Conservation (phyloP, 2,329 filamentous ascomycete species). For the Fusarium papillatum region DNA sequence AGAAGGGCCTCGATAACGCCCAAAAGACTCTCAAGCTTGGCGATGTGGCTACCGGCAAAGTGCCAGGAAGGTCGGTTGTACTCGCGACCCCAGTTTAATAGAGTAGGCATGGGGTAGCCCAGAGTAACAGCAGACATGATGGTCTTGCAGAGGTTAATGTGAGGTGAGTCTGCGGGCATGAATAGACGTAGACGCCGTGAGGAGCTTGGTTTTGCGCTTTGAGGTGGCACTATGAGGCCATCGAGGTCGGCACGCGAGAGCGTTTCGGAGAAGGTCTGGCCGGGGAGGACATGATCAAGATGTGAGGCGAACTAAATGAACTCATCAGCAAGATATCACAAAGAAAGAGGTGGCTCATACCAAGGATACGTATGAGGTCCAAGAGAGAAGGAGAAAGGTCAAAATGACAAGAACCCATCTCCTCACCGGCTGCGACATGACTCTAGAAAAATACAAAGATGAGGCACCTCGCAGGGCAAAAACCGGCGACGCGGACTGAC, state of each 20-base stretch:
- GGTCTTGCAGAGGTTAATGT: constrained; percentile 54
- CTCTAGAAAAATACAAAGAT: neutral
- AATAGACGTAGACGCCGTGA: constrained; percentile 51
- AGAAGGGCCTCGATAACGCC: constrained; percentile 48
- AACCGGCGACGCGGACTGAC: neutral
- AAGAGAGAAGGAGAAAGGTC: constrained; percentile 20
- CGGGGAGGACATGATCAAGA: neutral
- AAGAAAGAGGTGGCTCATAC: neutral
- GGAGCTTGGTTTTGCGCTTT: constrained; percentile 1
- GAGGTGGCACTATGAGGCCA: constrained; percentile 15
- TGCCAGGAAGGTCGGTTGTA: constrained; percentile 54
- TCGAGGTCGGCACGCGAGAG: constrained; percentile 27
- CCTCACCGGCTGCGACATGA: constrained; percentile 2
- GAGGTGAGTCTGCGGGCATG: constrained; percentile 53
- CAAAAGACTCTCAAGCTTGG: constrained; percentile 52
- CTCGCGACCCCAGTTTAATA: constrained; percentile 55
- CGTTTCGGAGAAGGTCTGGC: neutral
- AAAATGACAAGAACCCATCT: constrained; percentile 7
- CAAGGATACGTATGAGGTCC: constrained; percentile 6
- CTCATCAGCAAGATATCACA: neutral
- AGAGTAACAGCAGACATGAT: constrained; percentile 54
- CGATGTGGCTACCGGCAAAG: constrained; percentile 54
- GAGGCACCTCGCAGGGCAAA: constrained; percentile 4
- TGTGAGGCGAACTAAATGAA: constrained; percentile 24
- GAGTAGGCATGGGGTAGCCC: constrained; percentile 52